Evolutionary conservation across 1,139 yeast species (phyloP).

Genomic region (Eremothecium sinecaudum): DNA sequence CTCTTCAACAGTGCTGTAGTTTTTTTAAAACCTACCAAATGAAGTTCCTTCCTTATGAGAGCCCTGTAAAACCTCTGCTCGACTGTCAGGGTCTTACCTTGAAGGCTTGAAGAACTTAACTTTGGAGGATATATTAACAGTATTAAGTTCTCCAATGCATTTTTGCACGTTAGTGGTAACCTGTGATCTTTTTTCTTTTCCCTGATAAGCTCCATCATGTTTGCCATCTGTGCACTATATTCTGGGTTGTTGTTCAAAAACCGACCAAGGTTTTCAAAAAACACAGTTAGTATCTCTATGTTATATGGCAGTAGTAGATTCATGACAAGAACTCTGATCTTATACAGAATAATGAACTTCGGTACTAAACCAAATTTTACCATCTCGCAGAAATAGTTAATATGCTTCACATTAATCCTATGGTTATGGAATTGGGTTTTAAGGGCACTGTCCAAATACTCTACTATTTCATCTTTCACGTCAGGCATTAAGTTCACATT

Average conservation of each 20-base stretch:
- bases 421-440: slow-evolving; percentile 49
- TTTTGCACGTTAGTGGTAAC: slow-evolving; percentile 47
- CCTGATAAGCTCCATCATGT: slow-evolving; percentile 51
- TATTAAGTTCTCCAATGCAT: slow-evolving; percentile 53
- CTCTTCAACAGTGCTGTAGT: slow-evolving; percentile 38
- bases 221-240: slow-evolving; percentile 49
- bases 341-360: slow-evolving; percentile 59
- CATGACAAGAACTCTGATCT: slow-evolving; percentile 47
- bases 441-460: slow-evolving; percentile 50
- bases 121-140: slow-evolving; percentile 55
- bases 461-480: slow-evolving; percentile 47
- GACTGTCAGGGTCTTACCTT: slow-evolving; percentile 28
- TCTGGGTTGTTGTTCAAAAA: slow-evolving; percentile 55
- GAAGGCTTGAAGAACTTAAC: slow-evolving; percentile 26
- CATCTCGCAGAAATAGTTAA: slow-evolving; percentile 63
- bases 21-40: slow-evolving; percentile 30
- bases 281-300: slow-evolving; percentile 53
- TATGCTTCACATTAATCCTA: slow-evolving; percentile 45
- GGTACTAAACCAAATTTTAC: slow-evolving; percentile 74
- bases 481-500: slow-evolving; percentile 43
- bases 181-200: slow-evolving; percentile 42
- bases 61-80: slow-evolving; percentile 44
- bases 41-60: slow-evolving; percentile 46
- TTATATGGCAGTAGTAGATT: slow-evolving; percentile 48
- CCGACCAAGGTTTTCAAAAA: slow-evolving; percentile 70